phyloP scores from a whole-genome alignment of 345 rosid species.

The Salix caprea region DNA sequence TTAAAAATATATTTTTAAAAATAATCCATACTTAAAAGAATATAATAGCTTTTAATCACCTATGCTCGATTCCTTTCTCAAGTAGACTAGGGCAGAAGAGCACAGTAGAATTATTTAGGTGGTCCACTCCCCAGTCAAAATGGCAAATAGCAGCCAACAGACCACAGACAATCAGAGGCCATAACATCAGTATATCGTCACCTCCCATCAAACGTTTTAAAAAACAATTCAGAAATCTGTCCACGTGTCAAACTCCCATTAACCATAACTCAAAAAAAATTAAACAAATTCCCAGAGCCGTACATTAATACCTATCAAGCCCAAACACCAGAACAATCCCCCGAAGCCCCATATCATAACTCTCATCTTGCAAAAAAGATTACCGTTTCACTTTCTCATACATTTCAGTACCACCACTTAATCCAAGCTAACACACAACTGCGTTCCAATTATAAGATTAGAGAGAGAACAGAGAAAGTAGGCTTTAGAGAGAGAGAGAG shows the following conservation, averaged over 20 bases:
- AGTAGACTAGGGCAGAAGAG: not conserved
- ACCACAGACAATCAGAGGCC: constrained; percentile 27
- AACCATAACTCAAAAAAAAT: not conserved
- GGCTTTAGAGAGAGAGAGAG: constrained; percentile 15
- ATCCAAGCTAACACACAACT: not conserved
- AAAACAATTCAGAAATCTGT: constrained; percentile 13
- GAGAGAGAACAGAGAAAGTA: not conserved
- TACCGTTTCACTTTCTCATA: not conserved
- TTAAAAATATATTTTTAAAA: no score
- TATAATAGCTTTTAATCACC: no score
- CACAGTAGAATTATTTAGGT: not conserved
- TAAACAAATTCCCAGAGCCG: constrained; percentile 14
- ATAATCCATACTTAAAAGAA: no score
- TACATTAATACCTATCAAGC: constrained; percentile 20
- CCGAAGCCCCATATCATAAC: constrained; percentile 3
- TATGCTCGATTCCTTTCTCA: not conserved
- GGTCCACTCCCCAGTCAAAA: constrained; percentile 17
- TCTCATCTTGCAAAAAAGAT: not conserved
- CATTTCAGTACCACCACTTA: not conserved
- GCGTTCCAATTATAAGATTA: not conserved
- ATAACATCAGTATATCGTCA: constrained; percentile 31
- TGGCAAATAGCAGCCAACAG: constrained; percentile 12
- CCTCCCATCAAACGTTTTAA: constrained; percentile 12
- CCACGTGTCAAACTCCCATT: constrained; percentile 29
- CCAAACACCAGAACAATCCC: constrained; percentile 17